Conservation (phyloP, 1,284 basidiomycete genomes). For the Inonotus hispidus region DNA sequence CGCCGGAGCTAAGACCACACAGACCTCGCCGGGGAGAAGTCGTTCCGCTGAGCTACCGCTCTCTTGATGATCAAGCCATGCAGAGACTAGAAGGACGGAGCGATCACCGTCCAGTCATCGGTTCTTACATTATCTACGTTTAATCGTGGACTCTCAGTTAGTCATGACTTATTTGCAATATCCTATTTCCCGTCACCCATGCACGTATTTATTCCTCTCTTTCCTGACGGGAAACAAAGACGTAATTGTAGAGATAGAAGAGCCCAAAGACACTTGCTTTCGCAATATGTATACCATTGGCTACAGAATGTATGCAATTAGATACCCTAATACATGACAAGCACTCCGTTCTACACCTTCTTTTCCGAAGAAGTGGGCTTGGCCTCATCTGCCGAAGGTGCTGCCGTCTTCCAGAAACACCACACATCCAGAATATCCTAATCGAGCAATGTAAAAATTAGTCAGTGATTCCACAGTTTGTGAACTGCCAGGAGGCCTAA, state of each 20-base stretch:
- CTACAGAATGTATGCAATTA: constrained; percentile 1
- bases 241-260: constrained; percentile 1
- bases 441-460: background rate
- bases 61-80: constrained; percentile 75
- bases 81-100: constrained; percentile 68
- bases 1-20: constrained; percentile 4
- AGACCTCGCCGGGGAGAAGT: constrained; percentile 43
- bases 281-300: background rate
- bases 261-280: background rate
- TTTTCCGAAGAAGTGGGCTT: background rate
- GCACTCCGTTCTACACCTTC: background rate
- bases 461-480: background rate
- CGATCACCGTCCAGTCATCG: constrained; percentile 77
- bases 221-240: background rate
- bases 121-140: constrained; percentile 60
- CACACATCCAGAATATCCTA: constrained; percentile 17
- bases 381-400: background rate
- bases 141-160: constrained; percentile 26
- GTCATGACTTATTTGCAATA: background rate
- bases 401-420: constrained; percentile 14
- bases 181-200: background rate
- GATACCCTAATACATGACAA: background rate
- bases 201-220: background rate
- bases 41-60: constrained; percentile 63
- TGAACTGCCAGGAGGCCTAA: background rate